Base-by-base conservation (phyloP, 1,284 basidiomycete species). In the Inonotus hispidus region DNA sequence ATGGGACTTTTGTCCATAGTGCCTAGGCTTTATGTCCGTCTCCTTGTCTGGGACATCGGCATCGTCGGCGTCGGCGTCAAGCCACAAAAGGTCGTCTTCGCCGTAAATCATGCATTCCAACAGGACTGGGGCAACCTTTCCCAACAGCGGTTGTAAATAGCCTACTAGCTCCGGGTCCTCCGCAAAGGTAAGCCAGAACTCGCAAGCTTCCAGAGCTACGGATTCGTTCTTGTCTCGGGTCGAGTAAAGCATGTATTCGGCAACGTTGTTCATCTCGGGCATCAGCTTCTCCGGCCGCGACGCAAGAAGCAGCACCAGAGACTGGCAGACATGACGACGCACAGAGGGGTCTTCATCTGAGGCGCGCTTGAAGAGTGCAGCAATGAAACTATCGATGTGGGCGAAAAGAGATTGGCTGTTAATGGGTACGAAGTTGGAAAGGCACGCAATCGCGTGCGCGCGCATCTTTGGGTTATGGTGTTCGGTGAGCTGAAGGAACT, bases 111-210 rank as follows among this genome's bases (percentile, higher is more conserved):
- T 99, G 68, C 95, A 96, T 71, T 97, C 90, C 64, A 99, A 81
- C 32, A 99, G 79, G 14, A 98, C 90, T 0, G 97, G 97, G 0
- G 92, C 94, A 50, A 99, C 90, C 68, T 91, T 91, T 45, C 80
- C 82, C 8, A 99, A 81, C 65, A 95, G 85, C 0, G 94, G 95
- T 59, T 87, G 87, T 32, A 99, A 80, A 73, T 91, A 92, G 14
- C 87, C 84, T 16, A 87, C 85, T 27, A 99, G 81, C 55, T 92
- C 88, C 14, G 87, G 85, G 70, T 98, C 94, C 73, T 99, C 97
- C 16, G 97, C 95, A 71, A 99, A 99, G 1, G 96, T 98, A 65
- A 99, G 83, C 97, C 97, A 99, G 76, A 99, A 99, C 79, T 99
- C 97, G 82, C 95, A 98, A 13, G 97, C 97, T 76, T 98, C 95